Percentiles rank a stretch among this genome's conserved stretches.
phyloP scores from a whole-genome alignment of 225 moss, liverwort and hornwort species.

The Ulota crispa region DNA sequence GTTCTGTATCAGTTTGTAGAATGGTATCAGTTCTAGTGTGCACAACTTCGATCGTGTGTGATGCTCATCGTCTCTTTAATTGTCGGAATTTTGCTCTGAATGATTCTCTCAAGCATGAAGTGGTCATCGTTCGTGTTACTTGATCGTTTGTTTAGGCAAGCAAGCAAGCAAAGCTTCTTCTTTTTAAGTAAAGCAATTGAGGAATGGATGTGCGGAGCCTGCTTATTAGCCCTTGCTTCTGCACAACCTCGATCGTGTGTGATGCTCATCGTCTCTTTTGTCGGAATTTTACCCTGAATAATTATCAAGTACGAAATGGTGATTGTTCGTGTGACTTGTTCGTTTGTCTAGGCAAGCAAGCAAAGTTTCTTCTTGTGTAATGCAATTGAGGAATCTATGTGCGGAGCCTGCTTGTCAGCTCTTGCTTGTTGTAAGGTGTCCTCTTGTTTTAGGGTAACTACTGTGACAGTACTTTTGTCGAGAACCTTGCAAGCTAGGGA shows the following conservation, averaged over 20 bases:
- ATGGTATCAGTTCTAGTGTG: neutral
- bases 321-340: neutral
- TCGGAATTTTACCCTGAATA: neutral
- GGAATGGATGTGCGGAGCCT: neutral
- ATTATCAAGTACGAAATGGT: neutral
- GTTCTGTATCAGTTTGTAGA: neutral
- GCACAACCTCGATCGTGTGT: neutral
- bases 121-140: neutral
- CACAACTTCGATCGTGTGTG: neutral
- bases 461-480: neutral
- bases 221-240: neutral
- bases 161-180: neutral
- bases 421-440: neutral
- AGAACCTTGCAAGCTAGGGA: neutral
- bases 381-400: neutral
- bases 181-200: neutral
- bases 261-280: neutral
- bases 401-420: neutral
- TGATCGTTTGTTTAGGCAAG: neutral
- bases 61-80: neutral
- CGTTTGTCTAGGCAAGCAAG: neutral
- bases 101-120: neutral
- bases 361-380: neutral
- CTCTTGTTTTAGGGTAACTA: neutral
- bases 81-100: neutral